Conservation (phyloP, 345 rosid species). For the Triadica sebifera region DNA sequence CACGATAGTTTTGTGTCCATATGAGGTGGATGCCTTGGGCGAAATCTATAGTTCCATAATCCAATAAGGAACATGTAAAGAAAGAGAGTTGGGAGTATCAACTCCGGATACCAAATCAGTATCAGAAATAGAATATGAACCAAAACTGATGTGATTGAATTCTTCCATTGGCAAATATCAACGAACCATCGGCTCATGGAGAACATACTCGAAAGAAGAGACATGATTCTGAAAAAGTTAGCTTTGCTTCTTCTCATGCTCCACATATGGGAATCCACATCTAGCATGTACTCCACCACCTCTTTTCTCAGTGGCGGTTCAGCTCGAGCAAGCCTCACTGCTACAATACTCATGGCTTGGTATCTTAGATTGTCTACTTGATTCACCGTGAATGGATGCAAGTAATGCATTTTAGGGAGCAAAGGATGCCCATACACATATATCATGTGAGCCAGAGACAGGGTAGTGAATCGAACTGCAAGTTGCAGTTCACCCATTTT, state of each 20-base stretch:
- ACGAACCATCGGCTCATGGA: conserved; percentile 14
- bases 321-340: conserved; percentile 10
- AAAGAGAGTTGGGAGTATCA: conserved; percentile 12
- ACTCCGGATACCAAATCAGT: conserved; percentile 11
- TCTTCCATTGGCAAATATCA: conserved; percentile 19
- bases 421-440: conserved; percentile 19
- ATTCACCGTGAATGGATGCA: conserved; percentile 18
- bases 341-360: conserved; percentile 17
- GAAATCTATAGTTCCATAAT: conserved; percentile 14
- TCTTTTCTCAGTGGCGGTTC: conserved; percentile 16
- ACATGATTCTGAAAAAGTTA: conserved; percentile 16
- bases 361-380: conserved; percentile 19
- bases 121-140: conserved; percentile 15
- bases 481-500: conserved; percentile 21
- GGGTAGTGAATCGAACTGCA: conserved; percentile 14
- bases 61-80: conserved; percentile 22
- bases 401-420: conserved; percentile 19
- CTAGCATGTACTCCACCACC: conserved; percentile 19
- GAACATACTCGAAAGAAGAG: conserved; percentile 7
- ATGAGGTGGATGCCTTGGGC: conserved; percentile 17
- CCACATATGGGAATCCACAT: conserved; percentile 21
- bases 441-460: conserved; percentile 16
- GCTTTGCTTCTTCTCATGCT: conserved; percentile 24
- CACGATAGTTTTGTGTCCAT: conserved; percentile 22
- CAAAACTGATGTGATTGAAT: conserved; percentile 15